Base-by-base conservation (phyloP, 2,329 filamentous ascomycete species). In the Pseudocercospora macadamiae region DNA sequence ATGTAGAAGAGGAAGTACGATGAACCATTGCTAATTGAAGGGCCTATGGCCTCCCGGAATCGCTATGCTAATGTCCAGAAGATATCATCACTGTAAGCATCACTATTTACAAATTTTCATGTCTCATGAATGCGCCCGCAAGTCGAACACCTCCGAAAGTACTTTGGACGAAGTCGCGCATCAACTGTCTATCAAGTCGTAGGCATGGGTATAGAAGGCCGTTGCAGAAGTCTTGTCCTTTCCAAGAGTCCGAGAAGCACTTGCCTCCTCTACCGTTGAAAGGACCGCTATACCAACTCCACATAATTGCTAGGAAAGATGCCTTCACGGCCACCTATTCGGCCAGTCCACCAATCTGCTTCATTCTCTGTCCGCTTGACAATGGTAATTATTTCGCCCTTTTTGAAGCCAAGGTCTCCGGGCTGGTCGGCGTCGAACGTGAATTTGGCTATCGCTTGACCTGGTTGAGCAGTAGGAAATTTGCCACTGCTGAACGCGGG, bases 301-400 rank as follows among this genome's bases (percentile, higher is more conserved):
- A 73, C 71, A 37, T 73, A 73, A 57, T 73, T 73, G 25, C 63
- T 65, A 0, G 93, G 93, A 77, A 99, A 99, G 64, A 63, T 96
- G 34, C 95, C 95, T 55, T 93, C 90, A 67, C 87, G 84, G 65
- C 86, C 84, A 26, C 93, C 93, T 70, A 97, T 87, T 76, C 89
- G 88, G 23, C 95, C 95, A 16, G 93, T 97, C 95, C 93, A 97
- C 93, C 93, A 97, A 74, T 97, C 93, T 57, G 92, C 93, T 59
- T 91, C 89, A 68, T 89, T 97, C 3, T 97, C 91, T 4, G 93
- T 97, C 76, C 90, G 89, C 80, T 99, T 97, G 57, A 96, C 75
- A 58, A 99, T 92, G 1, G 92, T 97, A 65, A 99, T 97, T 57
- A 97, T 76, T 26, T 99, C 95, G 18, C 95, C 95, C 82, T 99